These are phyloP conservation scores for Cordyceps fumosorosea DNA, from an alignment of 2,329 filamentous ascomycete genomes.

Conservation along the genomic window DNA sequence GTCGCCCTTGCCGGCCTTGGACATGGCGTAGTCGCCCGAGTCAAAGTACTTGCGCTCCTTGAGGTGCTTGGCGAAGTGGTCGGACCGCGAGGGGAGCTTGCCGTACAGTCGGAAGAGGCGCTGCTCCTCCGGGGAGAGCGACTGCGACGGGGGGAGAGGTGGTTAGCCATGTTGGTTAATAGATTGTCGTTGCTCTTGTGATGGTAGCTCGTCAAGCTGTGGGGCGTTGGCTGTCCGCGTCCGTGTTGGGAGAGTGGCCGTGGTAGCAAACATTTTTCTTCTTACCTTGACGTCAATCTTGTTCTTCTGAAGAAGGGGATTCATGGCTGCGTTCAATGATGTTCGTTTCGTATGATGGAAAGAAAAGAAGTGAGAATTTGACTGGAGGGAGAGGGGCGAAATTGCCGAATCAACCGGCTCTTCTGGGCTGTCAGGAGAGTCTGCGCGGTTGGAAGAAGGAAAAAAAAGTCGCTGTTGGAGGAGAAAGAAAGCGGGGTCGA, in stretches of 20 bases:
- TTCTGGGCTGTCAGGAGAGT: neutral
- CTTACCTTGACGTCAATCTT: conserved; percentile 94
- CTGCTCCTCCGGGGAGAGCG: conserved; percentile 89
- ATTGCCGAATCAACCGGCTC: neutral
- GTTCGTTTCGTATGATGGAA: neutral
- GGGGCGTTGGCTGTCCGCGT: neutral
- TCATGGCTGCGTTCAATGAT: conserved; percentile 55
- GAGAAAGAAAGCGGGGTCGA: conserved; percentile 6
- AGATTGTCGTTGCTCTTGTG: neutral
- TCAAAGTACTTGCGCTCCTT: conserved; percentile 99
- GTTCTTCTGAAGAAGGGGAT: conserved; percentile 95
- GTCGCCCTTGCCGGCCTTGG: conserved; percentile 93
- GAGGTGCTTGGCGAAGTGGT: conserved; percentile 94
- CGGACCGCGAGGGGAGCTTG: conserved; percentile 93
- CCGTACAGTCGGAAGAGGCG: conserved; percentile 95
- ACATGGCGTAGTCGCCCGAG: conserved; percentile 91
- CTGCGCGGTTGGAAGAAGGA: neutral
- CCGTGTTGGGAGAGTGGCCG: neutral
- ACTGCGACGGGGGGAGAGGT: conserved; percentile 43
- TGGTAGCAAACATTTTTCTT: conserved; percentile 20
- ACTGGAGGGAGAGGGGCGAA: neutral
- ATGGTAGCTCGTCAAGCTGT: neutral
- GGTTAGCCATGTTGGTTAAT: neutral
- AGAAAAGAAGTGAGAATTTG: neutral
- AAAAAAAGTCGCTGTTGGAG: conserved; percentile 5